Evolutionary conservation across 768 basidiomycete species (phyloP).

Genomic region (Suillus subaureus): DNA sequence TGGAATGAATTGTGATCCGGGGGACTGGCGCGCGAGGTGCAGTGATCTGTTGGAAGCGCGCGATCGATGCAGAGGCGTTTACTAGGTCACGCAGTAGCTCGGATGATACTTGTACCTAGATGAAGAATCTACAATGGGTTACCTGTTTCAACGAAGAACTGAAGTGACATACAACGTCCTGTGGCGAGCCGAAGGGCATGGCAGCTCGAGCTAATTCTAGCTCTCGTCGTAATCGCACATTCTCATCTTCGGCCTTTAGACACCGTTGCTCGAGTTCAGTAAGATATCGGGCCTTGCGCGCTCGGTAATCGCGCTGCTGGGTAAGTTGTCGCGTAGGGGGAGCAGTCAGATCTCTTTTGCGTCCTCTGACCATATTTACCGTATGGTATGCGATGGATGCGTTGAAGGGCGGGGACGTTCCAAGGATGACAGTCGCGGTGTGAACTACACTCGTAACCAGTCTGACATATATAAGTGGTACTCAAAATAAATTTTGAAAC

Average conservation of each 20-base stretch:
- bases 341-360: conserved; percentile 65
- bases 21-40: conserved; percentile 36
- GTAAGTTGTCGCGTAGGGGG: conserved; percentile 59
- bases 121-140: conserved; percentile 11
- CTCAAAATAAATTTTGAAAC: no score
- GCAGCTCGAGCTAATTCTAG: conserved; percentile 46
- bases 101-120: conserved; percentile 52
- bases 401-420: no score
- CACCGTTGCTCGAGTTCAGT: conserved; percentile 58
- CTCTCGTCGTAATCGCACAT: conserved; percentile 49
- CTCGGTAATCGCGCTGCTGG: conserved; percentile 68
- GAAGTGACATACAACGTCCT: conserved; percentile 29
- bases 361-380: conserved; percentile 58
- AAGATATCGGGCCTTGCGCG: conserved; percentile 58
- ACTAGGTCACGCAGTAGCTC: conserved; percentile 54
- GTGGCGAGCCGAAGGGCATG: conserved; percentile 32
- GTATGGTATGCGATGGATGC: neutral
- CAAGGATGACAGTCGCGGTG: no score
- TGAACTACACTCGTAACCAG: neutral
- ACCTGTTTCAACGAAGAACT: neutral
- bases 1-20: neutral
- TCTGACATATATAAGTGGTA: neutral
- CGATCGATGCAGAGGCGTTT: conserved; percentile 49
- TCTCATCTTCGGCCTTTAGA: conserved; percentile 57
- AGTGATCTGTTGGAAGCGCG: conserved; percentile 53